Evolutionary conservation across 83 land plant genomes (phyloP), one percentile per base, ranked within the genome.

Genomic region (Picea engelmannii): DNA sequence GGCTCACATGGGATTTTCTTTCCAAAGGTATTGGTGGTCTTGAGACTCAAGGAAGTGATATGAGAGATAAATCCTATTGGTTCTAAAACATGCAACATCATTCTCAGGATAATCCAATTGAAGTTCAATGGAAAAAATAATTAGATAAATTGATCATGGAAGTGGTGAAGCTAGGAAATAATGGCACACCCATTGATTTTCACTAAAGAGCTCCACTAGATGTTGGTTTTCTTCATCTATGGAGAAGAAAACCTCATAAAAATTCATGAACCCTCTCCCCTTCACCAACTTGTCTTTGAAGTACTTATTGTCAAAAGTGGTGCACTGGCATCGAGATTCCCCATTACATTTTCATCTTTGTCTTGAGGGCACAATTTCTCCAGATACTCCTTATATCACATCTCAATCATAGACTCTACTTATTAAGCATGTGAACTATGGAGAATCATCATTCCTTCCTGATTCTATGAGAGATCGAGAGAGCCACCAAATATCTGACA

Each of bases 371-470:
- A 95, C 21, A 88, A 85, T 60, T 47, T 60, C 63, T 89, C 80
- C 17, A 95, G 86, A 66, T 82, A 66, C 68, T 83, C 42, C 9
- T 90, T 74, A 80, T 76, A 93, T 8, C 18, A 27, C 0, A 86
- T 47, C 2, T 88, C 83, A 8, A 95, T 86, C 76, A 85, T 49
- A 0, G 94, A 93, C 90, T 93, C 40, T 90, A 88, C 79, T 95
- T 95, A 84, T 91, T 91, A 31, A 95, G 88, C 40, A 94, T 83
- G 52, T 82, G 85, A 81, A 89, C 83, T 38, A 95, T 78, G 21
- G 92, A 89, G 66, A 87, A 93, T 81, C 94, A 91, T 63, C 90
- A 85, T 47, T 80, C 88, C 60, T 87, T 64, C 60, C 95, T 93
- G 21, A 93, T 91, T 27, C 94, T 88, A 85, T 93, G 1, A 2